Evolutionary conservation across 805 yeast species (phyloP), one percentile per base, ranked within the genome.

Genomic region (Zygosaccharomyces siamensis): DNA sequence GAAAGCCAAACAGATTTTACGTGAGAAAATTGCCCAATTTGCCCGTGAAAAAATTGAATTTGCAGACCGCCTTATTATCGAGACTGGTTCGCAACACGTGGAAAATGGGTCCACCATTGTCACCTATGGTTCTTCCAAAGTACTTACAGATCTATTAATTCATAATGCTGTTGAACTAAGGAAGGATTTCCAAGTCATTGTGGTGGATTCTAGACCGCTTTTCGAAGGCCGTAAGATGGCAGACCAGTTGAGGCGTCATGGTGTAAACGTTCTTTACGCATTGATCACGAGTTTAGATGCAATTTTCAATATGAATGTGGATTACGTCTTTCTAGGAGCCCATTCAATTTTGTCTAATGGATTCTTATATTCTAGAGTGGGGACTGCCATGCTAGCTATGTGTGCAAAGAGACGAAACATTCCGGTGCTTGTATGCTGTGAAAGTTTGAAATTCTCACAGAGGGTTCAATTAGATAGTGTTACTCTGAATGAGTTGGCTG

Each of bases 271-370:
- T 45, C 84, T 88, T 44, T 93, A 93, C 62, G 86, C 85, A 18
- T 71, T 89, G 54, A 79, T 93, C 51, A 84, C 83, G 47, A 84
- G 96, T 16, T 72, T 93, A 43, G 79, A 90, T 3, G 81, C 93
- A 23, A 82, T 89, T 7, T 76, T 93, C 59, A 86, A 84, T 57
- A 89, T 87, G 65, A 61, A 63, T 41, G 92, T 93, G 30, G 93
- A 93, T 58, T 84, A 86, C 56, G 95, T 93, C 5, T 85, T 93
- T 66, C 73, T 93, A 31, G 99, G 99, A 12, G 98, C 98, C 0
- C 98, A 93, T 64, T 95, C 97, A 28, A 89, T 93, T 87, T 76
- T 93, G 49, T 89, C 97, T 7, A 93, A 93, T 63, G 99, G 99
- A 1, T 80, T 89, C 64, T 75, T 93, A 48, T 89, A 87, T 63